phyloP scores from a whole-genome alignment of 2,329 filamentous ascomycete genomes.

The Aspergillus pseudoviridinutans region DNA sequence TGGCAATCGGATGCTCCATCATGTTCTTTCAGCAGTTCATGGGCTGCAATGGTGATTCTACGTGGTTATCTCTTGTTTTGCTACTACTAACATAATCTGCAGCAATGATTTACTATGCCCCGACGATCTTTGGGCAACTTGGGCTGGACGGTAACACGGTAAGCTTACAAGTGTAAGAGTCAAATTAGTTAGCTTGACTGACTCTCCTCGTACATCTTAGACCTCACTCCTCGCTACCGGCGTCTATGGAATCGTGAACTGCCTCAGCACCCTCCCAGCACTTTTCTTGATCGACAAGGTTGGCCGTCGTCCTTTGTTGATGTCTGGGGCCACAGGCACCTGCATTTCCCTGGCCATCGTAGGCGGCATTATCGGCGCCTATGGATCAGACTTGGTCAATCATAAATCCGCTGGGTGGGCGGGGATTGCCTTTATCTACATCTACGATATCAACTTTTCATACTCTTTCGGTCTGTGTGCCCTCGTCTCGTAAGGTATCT shows the following conservation, averaged over 20 bases:
- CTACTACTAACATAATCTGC: not conserved
- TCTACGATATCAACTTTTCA: slow-evolving; percentile 37
- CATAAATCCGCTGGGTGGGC: slow-evolving; percentile 34
- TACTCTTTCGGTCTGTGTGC: slow-evolving; percentile 33
- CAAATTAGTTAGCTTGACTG: not conserved
- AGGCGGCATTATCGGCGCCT: slow-evolving; percentile 31
- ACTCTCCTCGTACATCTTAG: slow-evolving; percentile 3
- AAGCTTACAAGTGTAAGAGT: not conserved
- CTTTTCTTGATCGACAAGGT: slow-evolving; percentile 35
- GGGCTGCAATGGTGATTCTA: slow-evolving; percentile 39
- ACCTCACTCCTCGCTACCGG: slow-evolving; percentile 34
- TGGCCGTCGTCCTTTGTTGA: slow-evolving; percentile 30
- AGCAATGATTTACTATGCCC: slow-evolving; percentile 49
- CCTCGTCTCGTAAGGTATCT: not conserved
- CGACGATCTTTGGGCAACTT: slow-evolving; percentile 44
- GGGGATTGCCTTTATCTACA: slow-evolving; percentile 37
- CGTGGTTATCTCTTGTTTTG: not conserved
- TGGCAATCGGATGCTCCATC: slow-evolving; percentile 37
- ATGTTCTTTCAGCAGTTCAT: slow-evolving; percentile 48
- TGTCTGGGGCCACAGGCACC: slow-evolving; percentile 34
- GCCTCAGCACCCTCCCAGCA: slow-evolving; percentile 30
- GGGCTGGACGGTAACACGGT: slow-evolving; percentile 38
- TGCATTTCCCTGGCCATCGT: slow-evolving; percentile 35
- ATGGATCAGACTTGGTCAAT: slow-evolving; percentile 23
- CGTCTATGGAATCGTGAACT: slow-evolving; percentile 39